Base-by-base conservation (phyloP, 192 early-diverging fungal species). In the Coemansia sp. region DNA sequence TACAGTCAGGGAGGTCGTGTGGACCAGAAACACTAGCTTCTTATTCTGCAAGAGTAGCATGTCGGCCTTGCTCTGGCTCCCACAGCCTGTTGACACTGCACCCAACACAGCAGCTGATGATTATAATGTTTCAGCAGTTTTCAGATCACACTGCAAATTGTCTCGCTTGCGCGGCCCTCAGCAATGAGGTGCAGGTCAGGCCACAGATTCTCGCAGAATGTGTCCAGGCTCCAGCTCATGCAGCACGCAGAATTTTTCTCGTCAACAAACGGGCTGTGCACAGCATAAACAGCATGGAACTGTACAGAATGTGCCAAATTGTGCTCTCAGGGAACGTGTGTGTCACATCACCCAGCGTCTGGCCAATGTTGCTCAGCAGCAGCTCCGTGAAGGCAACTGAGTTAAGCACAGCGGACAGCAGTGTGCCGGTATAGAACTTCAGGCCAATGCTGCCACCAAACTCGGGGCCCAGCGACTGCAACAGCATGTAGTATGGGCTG, bases 401-500 rank as follows among this genome's bases (percentile, higher is more conserved):
- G 45, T 80, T 85, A 65, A 89, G 82, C 22, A 73, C 84, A 6
- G 80, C 84, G 19, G 81, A 67, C 32, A 89, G 71, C 21, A 88
- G 59, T 2, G 72, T 82, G 44, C 85, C 85, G 24, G 81, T 46
- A 45, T 81, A 87, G 31, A 83, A 89, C 57, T 87, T 81, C 16
- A 88, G 61, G 3, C 88, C 88, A 10, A 89, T 86, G 56, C 82
- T 84, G 30, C 87, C 88, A 54, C 88, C 88, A 72, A 89, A 89
- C 64, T 89, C 88, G 28, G 88, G 84, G 22, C 88, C 88, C 51
- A 89, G 69, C 42, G 81, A 83, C 27, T 86, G 78, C 51, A 83
- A 84, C 11, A 88, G 64, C 54, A 89, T 81, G 63, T 88, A 89
- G 75, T 89, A 89, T 5, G 84, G 81, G 14, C 88, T 86, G 49